Evolutionary conservation across 441 rosid species (phyloP), one percentile per base, ranked within the genome.

Genomic region (Francoa sonchifolia): DNA sequence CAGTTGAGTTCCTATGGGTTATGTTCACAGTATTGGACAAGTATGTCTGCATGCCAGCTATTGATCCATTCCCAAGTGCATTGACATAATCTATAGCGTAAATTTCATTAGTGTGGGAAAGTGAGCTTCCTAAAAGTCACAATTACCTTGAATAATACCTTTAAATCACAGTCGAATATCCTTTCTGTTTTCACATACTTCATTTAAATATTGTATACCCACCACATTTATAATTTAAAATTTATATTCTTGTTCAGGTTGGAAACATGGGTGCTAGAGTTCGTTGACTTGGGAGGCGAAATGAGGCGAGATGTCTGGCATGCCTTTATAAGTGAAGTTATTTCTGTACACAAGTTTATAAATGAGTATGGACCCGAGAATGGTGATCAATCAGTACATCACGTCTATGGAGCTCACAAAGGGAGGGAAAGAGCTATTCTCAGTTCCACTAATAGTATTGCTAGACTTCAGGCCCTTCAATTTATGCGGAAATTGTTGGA

Each of bases 221-320:
- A n/a, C n/a, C n/a, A 13, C 3, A 9, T 37, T 58, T 14, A 26
- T 38, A 17, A 19, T 23, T 36, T 20, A 18, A 49, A 42, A 31
- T 41, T n/a, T 39, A 22, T 18, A 44, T 50, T 48, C 25, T 42
- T 30, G 25, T 57, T 58, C 64, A 89, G 96, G 68, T 68, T 76
- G 47, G 73, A 72, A 44, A 65, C 59, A 26, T 90, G 96, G 96
- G 76, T 79, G 54, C 66, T 90, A 53, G 98, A 90, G 72, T 90
- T 90, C 55, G 96, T 90, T 54, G 96, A 90, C 62, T 68, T 90
- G 63, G 98, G 98, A 48, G 85, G 94, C 53, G 98, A 90, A 53
- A 57, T 74, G 57, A 76, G 98, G 72, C 68, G 98, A 57, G 96
- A 85, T 69, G 79, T 71, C 34, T 90, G 95, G 96, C 82, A 85